Evolutionary conservation across 192 early-diverging fungal genomes (phyloP).

Genomic region (Backusella parvicylindrica): DNA sequence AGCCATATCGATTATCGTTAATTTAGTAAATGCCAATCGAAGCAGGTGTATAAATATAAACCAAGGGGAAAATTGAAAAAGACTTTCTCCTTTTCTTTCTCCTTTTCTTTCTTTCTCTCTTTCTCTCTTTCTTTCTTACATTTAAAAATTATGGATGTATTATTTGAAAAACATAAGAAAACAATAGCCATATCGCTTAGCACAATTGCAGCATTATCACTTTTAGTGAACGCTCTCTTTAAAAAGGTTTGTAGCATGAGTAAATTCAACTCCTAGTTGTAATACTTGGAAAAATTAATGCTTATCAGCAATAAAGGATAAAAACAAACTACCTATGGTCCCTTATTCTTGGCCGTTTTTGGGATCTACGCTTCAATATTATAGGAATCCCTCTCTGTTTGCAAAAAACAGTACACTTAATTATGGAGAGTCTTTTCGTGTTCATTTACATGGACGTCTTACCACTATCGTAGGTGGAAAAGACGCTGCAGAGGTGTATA

Average conservation of each 20-base stretch:
- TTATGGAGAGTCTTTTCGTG: slow-evolving; percentile 5
- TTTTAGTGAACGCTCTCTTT: background rate
- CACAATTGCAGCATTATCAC: background rate
- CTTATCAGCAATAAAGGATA: background rate
- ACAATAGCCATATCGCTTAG: background rate
- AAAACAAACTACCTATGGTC: background rate
- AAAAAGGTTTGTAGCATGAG: background rate
- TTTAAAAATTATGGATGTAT: background rate
- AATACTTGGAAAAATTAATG: background rate
- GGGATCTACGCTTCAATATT: background rate
- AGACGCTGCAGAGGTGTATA: background rate
- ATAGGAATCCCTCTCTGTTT: background rate
- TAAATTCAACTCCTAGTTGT: background rate
- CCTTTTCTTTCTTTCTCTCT: too few species aligned
- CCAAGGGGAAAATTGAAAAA: background rate
- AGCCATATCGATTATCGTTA: background rate
- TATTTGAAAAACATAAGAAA: background rate
- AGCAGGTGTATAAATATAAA: background rate
- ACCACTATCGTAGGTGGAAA: background rate
- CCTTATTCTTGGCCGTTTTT: slow-evolving; percentile 11
- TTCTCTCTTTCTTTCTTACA: background rate
- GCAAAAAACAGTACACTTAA: background rate
- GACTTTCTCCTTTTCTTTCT: too few species aligned
- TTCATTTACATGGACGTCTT: background rate
- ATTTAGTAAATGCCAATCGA: background rate